Evolutionary conservation across 495 filamentous ascomycete genomes (phyloP), one percentile per base, ranked within the genome.

Genomic region (Hypoxylon fragiforme): DNA sequence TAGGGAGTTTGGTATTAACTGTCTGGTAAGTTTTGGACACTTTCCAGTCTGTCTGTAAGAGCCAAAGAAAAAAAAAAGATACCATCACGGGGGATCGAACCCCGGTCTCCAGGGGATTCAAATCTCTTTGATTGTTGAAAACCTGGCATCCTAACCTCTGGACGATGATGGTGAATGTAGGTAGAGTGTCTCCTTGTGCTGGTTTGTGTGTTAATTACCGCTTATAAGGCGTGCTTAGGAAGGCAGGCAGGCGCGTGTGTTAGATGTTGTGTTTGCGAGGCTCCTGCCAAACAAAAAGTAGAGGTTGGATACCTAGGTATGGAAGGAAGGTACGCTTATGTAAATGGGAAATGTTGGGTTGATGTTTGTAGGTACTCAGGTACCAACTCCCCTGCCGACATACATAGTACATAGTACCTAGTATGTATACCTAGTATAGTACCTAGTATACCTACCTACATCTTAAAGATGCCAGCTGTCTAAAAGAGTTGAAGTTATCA

Each of bases 61-160:
- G n/a, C n/a, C 34, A 31, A 44, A 8, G 15, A 40, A 14, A 46
- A 42, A 38, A 48, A 41, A 48, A 24, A 28, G 19, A 26, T 20
- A 55, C 50, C 57, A 61, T 61, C 43, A 45, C 50, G 57, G 51
- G 52, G 57, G 45, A 47, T 61, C 51, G 57, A 61, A 61, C 57
- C 52, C 57, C 57, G 57, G 57, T 51, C 57, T 45, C 36, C 57
- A 51, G 57, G 39, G 40, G 12, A 24, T 47, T 40, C 39, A 36
- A 48, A 11, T 48, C 6, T 4, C 24, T 34, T 2, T 1, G 21
- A 38, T 22, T 37, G 4, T 50, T 55, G 57, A 55, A 55, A 61
- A 61, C 34, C 50, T 51, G 57, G 37, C 32, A 61, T 61, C 57
- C 51, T 61, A 55, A 56, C 57, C 57, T 20, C 57, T 61, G 38